Percentiles rank a stretch among this genome's conserved stretches.
Evolutionary conservation across 1,139 yeast genomes (phyloP).

Genomic region (Saccharomyces hybrid): DNA sequence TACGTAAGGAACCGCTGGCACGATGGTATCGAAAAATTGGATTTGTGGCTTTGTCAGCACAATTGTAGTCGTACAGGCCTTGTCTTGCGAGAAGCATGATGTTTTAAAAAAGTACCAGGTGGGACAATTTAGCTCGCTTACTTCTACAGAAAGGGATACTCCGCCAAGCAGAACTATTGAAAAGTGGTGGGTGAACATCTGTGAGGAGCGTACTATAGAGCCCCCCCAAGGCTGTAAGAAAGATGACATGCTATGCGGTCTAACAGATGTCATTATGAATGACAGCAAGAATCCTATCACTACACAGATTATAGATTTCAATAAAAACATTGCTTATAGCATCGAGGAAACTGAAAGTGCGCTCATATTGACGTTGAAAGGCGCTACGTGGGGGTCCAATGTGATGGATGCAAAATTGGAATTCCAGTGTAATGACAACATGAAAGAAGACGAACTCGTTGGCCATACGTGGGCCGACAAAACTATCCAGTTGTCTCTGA

Average conservation of each 20-base stretch:
- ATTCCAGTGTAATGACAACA: slow-evolving; percentile 44
- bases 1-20: not conserved
- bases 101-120: slow-evolving; percentile 22
- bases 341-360: slow-evolving; percentile 13
- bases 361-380: slow-evolving; percentile 42
- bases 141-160: slow-evolving; percentile 41
- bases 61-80: slow-evolving; percentile 6
- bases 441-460: slow-evolving; percentile 33
- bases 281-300: slow-evolving; percentile 31
- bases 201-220: slow-evolving; percentile 41
- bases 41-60: not conserved
- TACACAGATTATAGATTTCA: slow-evolving; percentile 26
- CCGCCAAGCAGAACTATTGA: slow-evolving; percentile 68
- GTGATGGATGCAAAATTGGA: slow-evolving; percentile 45
- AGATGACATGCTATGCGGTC: slow-evolving; percentile 64
- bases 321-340: slow-evolving; percentile 8
- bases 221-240: slow-evolving; percentile 47
- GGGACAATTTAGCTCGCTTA: slow-evolving; percentile 7
- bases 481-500: slow-evolving; percentile 17
- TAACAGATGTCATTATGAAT: slow-evolving; percentile 46
- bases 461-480: slow-evolving; percentile 21
- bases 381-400: slow-evolving; percentile 66
- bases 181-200: slow-evolving; percentile 66
- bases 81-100: slow-evolving; percentile 21
- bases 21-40: not conserved